Evolutionary conservation across 2,329 filamentous ascomycete genomes (phyloP), one percentile per base, ranked within the genome.

Genomic region (Stemphylium lycopersici): DNA sequence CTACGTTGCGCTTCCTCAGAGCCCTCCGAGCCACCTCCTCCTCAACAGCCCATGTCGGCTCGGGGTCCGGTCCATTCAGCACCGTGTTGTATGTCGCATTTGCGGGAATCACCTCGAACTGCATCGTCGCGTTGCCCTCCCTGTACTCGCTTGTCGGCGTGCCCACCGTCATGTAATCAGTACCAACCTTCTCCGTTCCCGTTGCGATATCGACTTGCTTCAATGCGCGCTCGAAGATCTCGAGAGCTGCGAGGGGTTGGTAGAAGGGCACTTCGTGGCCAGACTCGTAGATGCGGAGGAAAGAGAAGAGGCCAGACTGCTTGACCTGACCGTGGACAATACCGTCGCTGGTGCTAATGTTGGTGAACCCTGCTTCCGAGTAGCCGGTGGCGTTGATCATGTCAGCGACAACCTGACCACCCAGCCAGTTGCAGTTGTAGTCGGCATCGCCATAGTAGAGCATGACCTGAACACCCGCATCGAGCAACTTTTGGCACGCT

Each of bases 231-330:
- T 79, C 73, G 58, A 84, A 82, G 55, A 83, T 74, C 56, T 79
- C 77, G 11, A 83, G 69, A 6, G 81, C 69, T 11, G 76, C 78
- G 29, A 80, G 70, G 3, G 78, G 83, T 63, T 84, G 82, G 66
- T 84, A 84, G 66, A 83, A 84, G 0, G 82, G 82, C 1, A 81
- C 79, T 63, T 80, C 77, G 48, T 82, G 80, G 3, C 80, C 80
- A 6, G 73, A 71, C 52, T 82, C 78, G 66, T 80, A 82, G 58
- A 84, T 75, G 20, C 82, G 75, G 6, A 78, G 74, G 65, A 83
- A 83, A 40, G 76, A 78, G 68, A 80, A 83, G 49, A 77, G 76
- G 13, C 77, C 81, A 4, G 77, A 73, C 67, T 85, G 82, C 67
- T 78, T 80, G 16, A 81, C 80, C 61, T 83, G 80, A 6, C 81